Conservation (phyloP, 2,329 filamentous ascomycete species). For the Cordyceps cicadae region DNA sequence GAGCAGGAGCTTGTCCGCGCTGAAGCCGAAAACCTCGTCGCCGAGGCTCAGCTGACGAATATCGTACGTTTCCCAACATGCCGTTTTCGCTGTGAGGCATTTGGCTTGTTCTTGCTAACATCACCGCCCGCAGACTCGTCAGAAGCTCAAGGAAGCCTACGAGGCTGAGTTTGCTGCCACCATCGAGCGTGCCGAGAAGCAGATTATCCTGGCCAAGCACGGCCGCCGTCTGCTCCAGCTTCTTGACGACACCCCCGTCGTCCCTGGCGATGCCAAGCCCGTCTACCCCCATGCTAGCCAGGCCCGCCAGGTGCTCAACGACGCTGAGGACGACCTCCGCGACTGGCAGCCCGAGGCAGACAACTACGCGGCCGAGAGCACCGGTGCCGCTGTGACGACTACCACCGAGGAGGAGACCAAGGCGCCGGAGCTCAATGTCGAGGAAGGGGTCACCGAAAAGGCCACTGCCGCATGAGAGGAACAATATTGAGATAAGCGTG, state of each 20-base stretch:
- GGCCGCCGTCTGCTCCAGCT: slow-evolving; percentile 76
- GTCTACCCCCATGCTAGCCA: slow-evolving; percentile 57
- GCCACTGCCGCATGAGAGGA: neutral
- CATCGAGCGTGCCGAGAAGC: slow-evolving; percentile 95
- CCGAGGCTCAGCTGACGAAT: slow-evolving; percentile 93
- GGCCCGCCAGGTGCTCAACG: slow-evolving; percentile 79
- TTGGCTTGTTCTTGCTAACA: neutral
- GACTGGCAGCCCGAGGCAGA: slow-evolving; percentile 54
- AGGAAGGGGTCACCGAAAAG: neutral
- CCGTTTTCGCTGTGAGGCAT: neutral
- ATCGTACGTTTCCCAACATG: slow-evolving; percentile 53
- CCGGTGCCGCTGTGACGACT: neutral
- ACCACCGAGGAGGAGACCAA: neutral
- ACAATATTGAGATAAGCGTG: neutral
- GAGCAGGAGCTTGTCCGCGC: slow-evolving; percentile 96
- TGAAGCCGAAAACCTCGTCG: slow-evolving; percentile 91
- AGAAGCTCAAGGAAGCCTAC: slow-evolving; percentile 94
- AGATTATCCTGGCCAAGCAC: slow-evolving; percentile 87
- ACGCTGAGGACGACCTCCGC: slow-evolving; percentile 81
- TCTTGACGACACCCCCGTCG: slow-evolving; percentile 81
- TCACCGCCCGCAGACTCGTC: slow-evolving; percentile 58
- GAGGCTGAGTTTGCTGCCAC: slow-evolving; percentile 80
- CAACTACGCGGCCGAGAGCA: slow-evolving; percentile 13
- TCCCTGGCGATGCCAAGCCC: slow-evolving; percentile 72
- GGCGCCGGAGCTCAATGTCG: neutral